These are phyloP conservation scores for Triticum dicoccoides DNA, from an alignment of 176 grass and related monocot genomes.

Conservation along the genomic window DNA sequence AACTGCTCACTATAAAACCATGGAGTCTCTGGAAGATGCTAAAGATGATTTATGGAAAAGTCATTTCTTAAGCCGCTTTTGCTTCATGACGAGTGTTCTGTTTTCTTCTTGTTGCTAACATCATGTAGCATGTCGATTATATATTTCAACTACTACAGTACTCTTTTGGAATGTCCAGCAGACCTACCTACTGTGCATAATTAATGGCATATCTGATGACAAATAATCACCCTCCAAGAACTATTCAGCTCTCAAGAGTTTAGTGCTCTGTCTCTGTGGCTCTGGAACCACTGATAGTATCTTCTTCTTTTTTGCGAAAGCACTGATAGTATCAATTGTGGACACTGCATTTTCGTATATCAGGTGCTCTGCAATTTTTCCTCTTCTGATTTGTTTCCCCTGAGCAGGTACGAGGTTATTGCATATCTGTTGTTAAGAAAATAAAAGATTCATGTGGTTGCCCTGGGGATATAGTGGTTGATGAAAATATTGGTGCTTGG, in stretches of 20 bases:
- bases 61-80: background rate
- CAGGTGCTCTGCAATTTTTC: too few relatives aligned
- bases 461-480: slow-evolving; percentile 57
- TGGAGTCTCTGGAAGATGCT: background rate
- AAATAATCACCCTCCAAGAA: background rate
- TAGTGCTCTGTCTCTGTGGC: background rate
- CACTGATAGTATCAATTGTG: background rate
- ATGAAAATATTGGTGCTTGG: slow-evolving; percentile 67
- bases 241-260: background rate
- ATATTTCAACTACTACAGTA: background rate
- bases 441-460: slow-evolving; percentile 68
- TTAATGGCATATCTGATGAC: slow-evolving; percentile 8
- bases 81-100: background rate
- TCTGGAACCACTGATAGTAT: background rate
- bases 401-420: slow-evolving; percentile 56
- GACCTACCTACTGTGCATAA: background rate
- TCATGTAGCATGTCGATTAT: background rate
- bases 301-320: too few relatives aligned
- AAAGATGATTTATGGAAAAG: slow-evolving; percentile 3
- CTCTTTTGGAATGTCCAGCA: slow-evolving; percentile 4
- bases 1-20: background rate
- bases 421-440: slow-evolving; percentile 62
- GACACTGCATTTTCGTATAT: background rate
- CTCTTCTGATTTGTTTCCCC: slow-evolving; percentile 11
- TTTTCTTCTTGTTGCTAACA: background rate